Conservation (phyloP, 208 protist genomes). For the Novymonas esmeraldas region DNA sequence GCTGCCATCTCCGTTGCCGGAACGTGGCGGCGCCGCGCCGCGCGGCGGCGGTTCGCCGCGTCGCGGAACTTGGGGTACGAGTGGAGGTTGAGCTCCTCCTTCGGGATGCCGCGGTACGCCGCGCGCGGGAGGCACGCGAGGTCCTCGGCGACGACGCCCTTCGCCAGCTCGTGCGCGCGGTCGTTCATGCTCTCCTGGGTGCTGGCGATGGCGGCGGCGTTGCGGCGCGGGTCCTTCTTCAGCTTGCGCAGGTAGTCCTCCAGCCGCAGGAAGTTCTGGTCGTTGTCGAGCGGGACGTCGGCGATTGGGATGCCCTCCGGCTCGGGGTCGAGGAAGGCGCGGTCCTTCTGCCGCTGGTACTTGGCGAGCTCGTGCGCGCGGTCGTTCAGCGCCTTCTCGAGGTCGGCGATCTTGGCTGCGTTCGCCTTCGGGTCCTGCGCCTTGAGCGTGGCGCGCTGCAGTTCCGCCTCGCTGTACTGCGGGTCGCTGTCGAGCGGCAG, state of each 20-base stretch:
- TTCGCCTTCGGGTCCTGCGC: constrained; percentile 45
- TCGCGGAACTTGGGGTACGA: constrained; percentile 62
- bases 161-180: constrained; percentile 69
- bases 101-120: constrained; percentile 69
- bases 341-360: constrained; percentile 51
- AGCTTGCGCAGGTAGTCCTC: constrained; percentile 74
- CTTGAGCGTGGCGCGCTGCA: constrained; percentile 68
- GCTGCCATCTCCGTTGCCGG: constrained; percentile 24
- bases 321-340: constrained; percentile 65
- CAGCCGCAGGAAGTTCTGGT: constrained; percentile 54
- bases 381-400: constrained; percentile 73
- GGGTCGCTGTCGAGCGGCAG: constrained; percentile 65
- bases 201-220: constrained; percentile 56
- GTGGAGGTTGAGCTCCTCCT: constrained; percentile 77
- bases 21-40: constrained; percentile 10
- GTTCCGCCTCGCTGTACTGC: constrained; percentile 62
- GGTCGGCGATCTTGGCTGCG: constrained; percentile 47
- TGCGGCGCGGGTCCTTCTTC: constrained; percentile 62
- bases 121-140: constrained; percentile 48
- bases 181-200: constrained; percentile 81
- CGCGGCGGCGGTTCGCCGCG: constrained; percentile 58
- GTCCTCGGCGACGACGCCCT: constrained; percentile 60
- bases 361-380: constrained; percentile 71
- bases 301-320: constrained; percentile 72
- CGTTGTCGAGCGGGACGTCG: constrained; percentile 57